Evolutionary conservation across 768 basidiomycete species (phyloP).

Genomic region (Suillus bovinus): DNA sequence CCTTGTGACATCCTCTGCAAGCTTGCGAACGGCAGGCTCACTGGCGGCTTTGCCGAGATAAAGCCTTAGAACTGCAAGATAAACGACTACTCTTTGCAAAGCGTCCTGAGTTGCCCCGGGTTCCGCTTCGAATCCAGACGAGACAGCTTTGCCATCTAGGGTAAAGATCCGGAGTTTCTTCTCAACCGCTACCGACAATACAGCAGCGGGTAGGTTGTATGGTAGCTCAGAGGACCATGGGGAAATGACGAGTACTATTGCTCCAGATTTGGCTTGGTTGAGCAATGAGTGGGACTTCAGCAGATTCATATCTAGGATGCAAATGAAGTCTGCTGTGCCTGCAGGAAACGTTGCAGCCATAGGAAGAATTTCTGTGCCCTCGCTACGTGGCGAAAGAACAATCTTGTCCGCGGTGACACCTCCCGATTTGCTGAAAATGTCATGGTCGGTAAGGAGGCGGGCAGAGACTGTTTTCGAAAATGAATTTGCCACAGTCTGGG

Average conservation of each 20-base stretch:
- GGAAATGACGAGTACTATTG: constrained; percentile 73
- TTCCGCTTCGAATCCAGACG: constrained; percentile 40
- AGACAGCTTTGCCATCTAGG: constrained; percentile 58
- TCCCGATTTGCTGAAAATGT: constrained; percentile 72
- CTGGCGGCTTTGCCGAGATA: constrained; percentile 71
- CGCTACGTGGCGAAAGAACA: constrained; percentile 54
- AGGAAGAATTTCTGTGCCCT: constrained; percentile 44
- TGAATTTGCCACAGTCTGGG: constrained; percentile 55
- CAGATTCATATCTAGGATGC: constrained; percentile 72
- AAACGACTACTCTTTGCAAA: constrained; percentile 58
- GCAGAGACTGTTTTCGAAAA: constrained; percentile 53
- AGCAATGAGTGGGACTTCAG: constrained; percentile 79
- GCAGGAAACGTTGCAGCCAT: constrained; percentile 54
- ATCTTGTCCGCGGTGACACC: constrained; percentile 71
- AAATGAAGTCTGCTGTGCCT: constrained; percentile 67
- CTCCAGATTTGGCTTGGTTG: constrained; percentile 60
- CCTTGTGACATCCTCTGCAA: constrained; percentile 49
- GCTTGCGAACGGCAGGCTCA: constrained; percentile 50
- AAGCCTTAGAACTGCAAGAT: constrained; percentile 82
- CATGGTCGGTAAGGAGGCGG: constrained; percentile 68
- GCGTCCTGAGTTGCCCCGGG: constrained; percentile 37
- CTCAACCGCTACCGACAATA: constrained; percentile 45
- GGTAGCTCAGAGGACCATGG: constrained; percentile 74
- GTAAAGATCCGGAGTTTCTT: constrained; percentile 58
- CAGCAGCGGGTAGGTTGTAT: constrained; percentile 59